Base-by-base conservation (phyloP, 306 rosid species). In the Luffa aegyptiaca region DNA sequence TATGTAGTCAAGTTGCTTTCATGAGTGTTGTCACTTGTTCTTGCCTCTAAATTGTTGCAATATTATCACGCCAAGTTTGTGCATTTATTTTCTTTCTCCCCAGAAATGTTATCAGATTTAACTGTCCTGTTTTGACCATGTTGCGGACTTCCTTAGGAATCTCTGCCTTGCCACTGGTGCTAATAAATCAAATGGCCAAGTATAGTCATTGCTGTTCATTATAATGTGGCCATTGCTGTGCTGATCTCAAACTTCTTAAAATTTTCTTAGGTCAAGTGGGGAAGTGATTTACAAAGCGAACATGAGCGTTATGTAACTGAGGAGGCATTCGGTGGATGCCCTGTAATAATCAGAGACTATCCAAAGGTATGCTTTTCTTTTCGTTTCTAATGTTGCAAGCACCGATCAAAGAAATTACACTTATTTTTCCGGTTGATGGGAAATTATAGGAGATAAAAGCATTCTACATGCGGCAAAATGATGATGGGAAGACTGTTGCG, bases 221-320 rank as follows among this genome's bases (percentile, higher is more conserved):
- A 3, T 42, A n/a, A 73, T 73, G 14, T 49, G 78, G 61, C 2
- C 56, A 7, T 68, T 79, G 80, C 48, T 78, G 13, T 41, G 65
- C 64, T 33, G 82, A 65, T 74, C 66, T 74, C 62, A 56, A 5
- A 52, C 80, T 77, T 56, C 35, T 77, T 76, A 77, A 45, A 39
- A 44, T 36, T 79, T 68, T 75, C 72, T 13, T 77, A 95, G 98
- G 97, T 95, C 81, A 88, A 90, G 86, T 95, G 98, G 97, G 98
- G 98, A 11, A 91, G 91, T 85, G 98, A 95, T 88, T 87, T 95
- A 82, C 98, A 95, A 86, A 95, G 98, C 75, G 98, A 95, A 85
- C 98, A 95, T 20, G 98, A 95, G 79, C 96, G 98, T 10, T 92
- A 83, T 85, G 84, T 95, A 84, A 95, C 98, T 35, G 98, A 95